Base-by-base conservation (phyloP, 768 basidiomycete genomes). In the Rhizopogon vesiculosus region DNA sequence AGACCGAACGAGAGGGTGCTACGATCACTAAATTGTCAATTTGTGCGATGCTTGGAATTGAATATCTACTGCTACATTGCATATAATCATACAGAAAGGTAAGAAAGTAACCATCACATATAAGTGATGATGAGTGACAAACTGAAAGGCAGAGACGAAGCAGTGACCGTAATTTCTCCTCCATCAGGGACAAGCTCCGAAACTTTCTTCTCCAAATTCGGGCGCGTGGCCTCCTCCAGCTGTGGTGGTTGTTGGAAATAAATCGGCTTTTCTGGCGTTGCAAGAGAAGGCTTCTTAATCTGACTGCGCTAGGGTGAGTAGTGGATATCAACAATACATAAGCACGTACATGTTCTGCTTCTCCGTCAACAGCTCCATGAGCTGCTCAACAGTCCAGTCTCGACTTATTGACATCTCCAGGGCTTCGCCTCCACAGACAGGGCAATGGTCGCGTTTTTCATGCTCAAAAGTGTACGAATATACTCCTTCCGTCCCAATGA, bases 381-480 rank as follows among this genome's bases (percentile, higher is more conserved):
- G 73, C 50, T 83, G 77, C 63, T 97, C 93, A 25, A 99, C 81
- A 0, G 89, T 93, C 75, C 83, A 79, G 4, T 89, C 87, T 29
- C 77, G 76, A 55, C 77, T 83, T 56, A 97, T 80, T 1, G 78
- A 71, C 38, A 94, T 76, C 52, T 91, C 87, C 42, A 94, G 73
- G 0, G 89, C 76, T 68, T 96, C 91, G 35, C 94, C 95, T 5
- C 97, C 97, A 63, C 97, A 99, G 7, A 98, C 97, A 3, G 97
- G 97, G 69, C 97, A 99, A 65, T 98, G 93, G 1, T 82, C 80
- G 39, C 93, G 87, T 65, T 85, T 86, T 74, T 98, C 93, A 66
- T 96, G 91, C 73, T 97, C 86, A 66, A 98, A 99, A 0, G 97
- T 98, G 73, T 91, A 95, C 2, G 96, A 94, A 72, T 99, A 99